Base-by-base conservation (phyloP, 2,329 filamentous ascomycete species). In the Myriosclerotinia curreyana region DNA sequence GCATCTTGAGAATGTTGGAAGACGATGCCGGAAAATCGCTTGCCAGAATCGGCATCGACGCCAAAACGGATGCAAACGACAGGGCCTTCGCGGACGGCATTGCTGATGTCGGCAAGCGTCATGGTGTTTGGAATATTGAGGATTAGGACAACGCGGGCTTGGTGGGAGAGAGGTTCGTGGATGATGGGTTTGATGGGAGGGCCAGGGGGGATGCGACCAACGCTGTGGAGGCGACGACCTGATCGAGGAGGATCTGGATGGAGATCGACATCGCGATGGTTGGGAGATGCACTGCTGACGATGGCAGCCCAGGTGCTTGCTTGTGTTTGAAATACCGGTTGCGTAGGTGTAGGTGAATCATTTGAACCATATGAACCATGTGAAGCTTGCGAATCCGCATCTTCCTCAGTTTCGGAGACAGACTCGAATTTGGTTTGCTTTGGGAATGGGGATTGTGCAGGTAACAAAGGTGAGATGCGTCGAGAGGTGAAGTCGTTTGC, bases 41-140 rank as follows among this genome's bases (percentile, higher is more conserved):
- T 61, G 6, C 65, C 58, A 15, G 65, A 66, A 1, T 71, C 67
- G 0, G 62, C 60, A 54, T 75, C 69, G 9, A 62, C 42, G 20
- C 71, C 71, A 52, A 75, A 72, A 11, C 65, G 64, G 49, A 75
- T 74, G 20, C 65, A 67, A 36, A 68, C 65, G 12, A 75, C 15
- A 1, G 72, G 68, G 1, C 73, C 73, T 66, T 74, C 72, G 25
- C 59, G 46, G 8, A 75, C 64, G 2, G 71, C 72, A 40, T 73
- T 62, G 17, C 70, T 71, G 51, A 75, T 64, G 17, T 72, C 67
- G 44, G 69, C 53, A 6, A 72, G 62, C 20, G 64, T 70, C 7
- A 72, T 65, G 15, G 51, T 70, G 8, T 50, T 40, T 1, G 73
- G 73, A 2, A 74, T 64, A 48, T 72, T 70, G 31, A 73, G 65